Base-by-base conservation (phyloP, 2,329 filamentous ascomycete genomes). In the Colletotrichum sp. region DNA sequence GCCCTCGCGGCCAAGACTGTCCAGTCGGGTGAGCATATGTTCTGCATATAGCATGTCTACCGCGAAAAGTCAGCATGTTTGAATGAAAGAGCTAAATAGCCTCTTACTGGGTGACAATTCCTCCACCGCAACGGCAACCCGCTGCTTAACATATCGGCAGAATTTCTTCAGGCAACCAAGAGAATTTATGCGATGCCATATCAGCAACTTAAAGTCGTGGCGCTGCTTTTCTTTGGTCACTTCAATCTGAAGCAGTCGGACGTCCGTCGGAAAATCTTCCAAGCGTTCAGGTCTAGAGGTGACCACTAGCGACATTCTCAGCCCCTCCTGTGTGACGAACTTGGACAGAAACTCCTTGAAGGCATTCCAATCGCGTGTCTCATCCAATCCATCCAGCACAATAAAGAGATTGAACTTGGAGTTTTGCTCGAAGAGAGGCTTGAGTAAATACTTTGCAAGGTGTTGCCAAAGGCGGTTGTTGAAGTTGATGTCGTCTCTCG, bases 181-280 rank as follows among this genome's bases (percentile, higher is more conserved):
- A n/a, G 43, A 52, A 13, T 52, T 52, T 0, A 52, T 8, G 12
- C 43, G 43, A 25, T 52, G 43, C 43, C 43, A 52, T 22, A 52
- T 52, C 10, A 52, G 9, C 43, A 52, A 0, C n/a, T 52, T 52
- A 2, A 52, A 52, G 43, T 18, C 43, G 1, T 8, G 43, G 1
- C n/a, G 43, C 43, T 52, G 43, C 12, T 25, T 22, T 1, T 52
- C n/a, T 52, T 52, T 52, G 43, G 43, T 22, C n/a, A n/a, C 43
- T 52, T 52, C 43, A 22, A 52, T 25, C 3, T 25, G n/a, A 52
- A 52, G n/a, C n/a, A 52, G n/a, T 22, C 2, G 7, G n/a, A 52
- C 13, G n/a, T 52, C n/a, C n/a, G 0, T 22, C 1, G n/a, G n/a
- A 22, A 52, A 3, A 2, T 52, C n/a, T 25, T 52, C n/a, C n/a